A percentile compares a stretch with the other conserved stretches of the same genome.
Conservation (phyloP, 2,329 filamentous ascomycete genomes). For the Raffaelea ambrosiae region DNA sequence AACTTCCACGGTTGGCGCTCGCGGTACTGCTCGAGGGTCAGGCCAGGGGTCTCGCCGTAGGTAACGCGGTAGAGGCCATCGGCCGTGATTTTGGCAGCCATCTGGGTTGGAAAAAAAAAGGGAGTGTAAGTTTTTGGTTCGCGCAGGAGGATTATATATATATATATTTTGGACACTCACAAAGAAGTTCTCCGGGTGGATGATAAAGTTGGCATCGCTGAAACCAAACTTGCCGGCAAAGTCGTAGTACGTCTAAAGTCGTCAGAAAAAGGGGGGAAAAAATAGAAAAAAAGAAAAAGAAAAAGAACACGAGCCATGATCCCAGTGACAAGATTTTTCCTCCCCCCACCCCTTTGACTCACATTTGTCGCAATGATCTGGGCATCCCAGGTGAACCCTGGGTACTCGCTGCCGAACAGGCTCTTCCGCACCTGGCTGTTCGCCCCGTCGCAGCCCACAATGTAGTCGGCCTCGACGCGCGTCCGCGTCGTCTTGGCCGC, state of each 20-base stretch:
- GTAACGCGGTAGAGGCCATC: constrained; percentile 56
- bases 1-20: constrained; percentile 47
- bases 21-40: constrained; percentile 44
- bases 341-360: too few species aligned
- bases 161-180: constrained; percentile 23
- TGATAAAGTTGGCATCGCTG: constrained; percentile 50
- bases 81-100: constrained; percentile 50
- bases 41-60: constrained; percentile 48
- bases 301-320: neutral
- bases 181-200: constrained; percentile 51
- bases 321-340: too few species aligned
- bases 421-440: constrained; percentile 37
- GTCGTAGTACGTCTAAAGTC: constrained; percentile 48
- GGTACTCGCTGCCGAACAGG: constrained; percentile 47
- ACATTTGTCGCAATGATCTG: constrained; percentile 57
- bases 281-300: neutral
- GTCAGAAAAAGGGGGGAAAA: neutral
- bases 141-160: too few species aligned
- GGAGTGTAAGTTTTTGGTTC: too few species aligned
- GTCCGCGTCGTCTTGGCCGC: constrained; percentile 9
- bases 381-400: constrained; percentile 50
- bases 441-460: constrained; percentile 49
- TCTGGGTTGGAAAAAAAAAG: constrained; percentile 24
- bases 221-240: constrained; percentile 44
- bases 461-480: constrained; percentile 38